These are phyloP conservation scores for Aquanectria penicillioides DNA, from an alignment of 2,329 filamentous ascomycete species.

Conservation along the genomic window DNA sequence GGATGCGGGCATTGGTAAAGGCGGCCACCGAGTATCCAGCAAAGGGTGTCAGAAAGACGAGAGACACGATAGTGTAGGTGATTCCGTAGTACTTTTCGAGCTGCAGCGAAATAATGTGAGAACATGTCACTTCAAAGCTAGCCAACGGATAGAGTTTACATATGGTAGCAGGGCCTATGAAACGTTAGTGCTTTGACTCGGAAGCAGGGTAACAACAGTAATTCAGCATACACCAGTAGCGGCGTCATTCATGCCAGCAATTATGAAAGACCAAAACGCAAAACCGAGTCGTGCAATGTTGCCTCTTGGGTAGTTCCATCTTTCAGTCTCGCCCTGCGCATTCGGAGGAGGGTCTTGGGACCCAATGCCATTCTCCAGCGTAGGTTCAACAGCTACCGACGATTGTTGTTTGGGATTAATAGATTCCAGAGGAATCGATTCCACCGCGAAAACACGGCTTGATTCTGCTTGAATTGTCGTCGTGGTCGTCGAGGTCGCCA, in stretches of 20 bases:
- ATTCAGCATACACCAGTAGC: constrained; percentile 62
- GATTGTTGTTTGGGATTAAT: neutral
- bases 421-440: constrained; percentile 1
- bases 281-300: constrained; percentile 47
- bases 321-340: constrained; percentile 41
- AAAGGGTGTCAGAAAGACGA: constrained; percentile 72
- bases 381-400: neutral
- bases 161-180: constrained; percentile 39
- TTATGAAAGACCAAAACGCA: constrained; percentile 67
- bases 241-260: constrained; percentile 72
- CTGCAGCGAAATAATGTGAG: constrained; percentile 45
- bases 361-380: constrained; percentile 1
- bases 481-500: neutral
- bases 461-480: constrained; percentile 3
- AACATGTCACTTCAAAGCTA: too few species aligned
- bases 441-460: neutral
- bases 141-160: constrained; percentile 4
- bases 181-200: neutral
- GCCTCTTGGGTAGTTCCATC: constrained; percentile 50
- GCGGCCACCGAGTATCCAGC: constrained; percentile 71
- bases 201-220: rapidly evolving
- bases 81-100: constrained; percentile 70
- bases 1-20: constrained; percentile 68
- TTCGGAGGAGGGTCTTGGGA: constrained; percentile 38
- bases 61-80: constrained; percentile 68